phyloP scores from a whole-genome alignment of 2,329 filamentous ascomycete genomes.

The Pezizomycotina sp. region DNA sequence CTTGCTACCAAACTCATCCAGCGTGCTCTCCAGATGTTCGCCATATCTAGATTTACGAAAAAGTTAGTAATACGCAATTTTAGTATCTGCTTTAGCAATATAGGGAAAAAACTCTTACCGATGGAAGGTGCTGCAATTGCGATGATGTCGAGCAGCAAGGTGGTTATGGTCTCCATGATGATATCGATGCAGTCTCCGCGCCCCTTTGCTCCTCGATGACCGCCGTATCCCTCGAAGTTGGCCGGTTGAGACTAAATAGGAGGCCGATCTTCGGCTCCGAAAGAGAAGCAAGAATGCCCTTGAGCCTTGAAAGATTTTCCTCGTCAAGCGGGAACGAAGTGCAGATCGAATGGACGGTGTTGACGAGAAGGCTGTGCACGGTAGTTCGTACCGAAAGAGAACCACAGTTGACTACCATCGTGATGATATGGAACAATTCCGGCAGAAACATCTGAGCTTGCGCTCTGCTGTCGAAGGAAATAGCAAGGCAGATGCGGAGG shows the following conservation, averaged over 20 bases:
- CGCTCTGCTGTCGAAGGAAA: constrained; percentile 51
- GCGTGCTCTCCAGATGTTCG: constrained; percentile 52
- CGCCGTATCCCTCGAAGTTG: constrained; percentile 22
- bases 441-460: constrained; percentile 52
- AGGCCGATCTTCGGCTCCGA: constrained; percentile 44
- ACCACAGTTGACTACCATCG: constrained; percentile 53
- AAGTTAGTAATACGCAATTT: too few relatives aligned
- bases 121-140: constrained; percentile 46
- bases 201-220: constrained; percentile 22
- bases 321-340: constrained; percentile 50
- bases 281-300: constrained; percentile 41
- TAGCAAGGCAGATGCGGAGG: constrained; percentile 47
- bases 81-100: too few relatives aligned
- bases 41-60: constrained; percentile 36
- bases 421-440: constrained; percentile 54
- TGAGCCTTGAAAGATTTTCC: constrained; percentile 38
- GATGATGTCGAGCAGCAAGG: constrained; percentile 47
- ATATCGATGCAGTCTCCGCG: constrained; percentile 22
- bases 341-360: constrained; percentile 51
- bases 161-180: constrained; percentile 43
- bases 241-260: constrained; percentile 34
- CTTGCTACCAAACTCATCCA: constrained; percentile 61
- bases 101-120: too few relatives aligned
- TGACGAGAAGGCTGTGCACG: constrained; percentile 48
- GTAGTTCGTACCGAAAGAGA: constrained; percentile 39